phyloP scores from a whole-genome alignment of 257 asterid species.

The Solanum chilense region DNA sequence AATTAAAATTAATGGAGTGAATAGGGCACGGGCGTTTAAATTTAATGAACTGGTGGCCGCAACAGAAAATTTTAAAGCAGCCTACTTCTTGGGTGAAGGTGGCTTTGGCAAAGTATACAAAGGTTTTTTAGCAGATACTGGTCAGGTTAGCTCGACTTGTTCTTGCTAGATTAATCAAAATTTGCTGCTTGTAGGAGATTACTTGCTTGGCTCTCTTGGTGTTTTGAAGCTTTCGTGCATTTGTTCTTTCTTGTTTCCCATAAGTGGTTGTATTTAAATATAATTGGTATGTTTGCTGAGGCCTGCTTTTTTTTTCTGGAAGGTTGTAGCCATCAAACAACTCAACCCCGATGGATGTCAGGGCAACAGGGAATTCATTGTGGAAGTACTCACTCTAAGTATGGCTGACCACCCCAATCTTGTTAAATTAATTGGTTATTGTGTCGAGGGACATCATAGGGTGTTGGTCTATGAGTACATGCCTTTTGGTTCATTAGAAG shows the following conservation, averaged over 20 bases:
- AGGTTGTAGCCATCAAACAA: slow-evolving; percentile 72
- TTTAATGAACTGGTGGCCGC: slow-evolving; percentile 27
- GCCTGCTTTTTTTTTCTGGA: not conserved
- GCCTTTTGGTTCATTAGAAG: slow-evolving; percentile 75
- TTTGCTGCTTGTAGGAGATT: not conserved
- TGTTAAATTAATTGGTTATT: slow-evolving; percentile 57
- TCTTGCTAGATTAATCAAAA: not conserved
- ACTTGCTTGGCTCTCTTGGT: not conserved
- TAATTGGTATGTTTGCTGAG: not conserved
- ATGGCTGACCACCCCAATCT: slow-evolving; percentile 64
- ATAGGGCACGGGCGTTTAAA: slow-evolving; percentile 11
- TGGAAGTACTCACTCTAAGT: slow-evolving; percentile 52
- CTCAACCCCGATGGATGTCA: slow-evolving; percentile 61
- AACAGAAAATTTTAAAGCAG: slow-evolving; percentile 41
- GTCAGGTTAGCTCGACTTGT: slow-evolving; percentile 32
- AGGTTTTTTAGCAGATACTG: slow-evolving; percentile 34
- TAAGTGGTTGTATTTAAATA: not conserved
- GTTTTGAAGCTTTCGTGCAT: not conserved
- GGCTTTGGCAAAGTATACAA: slow-evolving; percentile 65
- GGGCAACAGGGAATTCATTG: slow-evolving; percentile 61
- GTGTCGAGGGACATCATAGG: slow-evolving; percentile 66
- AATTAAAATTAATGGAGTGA: not conserved
- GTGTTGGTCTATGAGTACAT: slow-evolving; percentile 71
- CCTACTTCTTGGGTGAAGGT: slow-evolving; percentile 56
- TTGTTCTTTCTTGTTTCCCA: not conserved